Base-by-base conservation (phyloP, 108 stramenopile species). In the Hondaea fermentalgiana region DNA sequence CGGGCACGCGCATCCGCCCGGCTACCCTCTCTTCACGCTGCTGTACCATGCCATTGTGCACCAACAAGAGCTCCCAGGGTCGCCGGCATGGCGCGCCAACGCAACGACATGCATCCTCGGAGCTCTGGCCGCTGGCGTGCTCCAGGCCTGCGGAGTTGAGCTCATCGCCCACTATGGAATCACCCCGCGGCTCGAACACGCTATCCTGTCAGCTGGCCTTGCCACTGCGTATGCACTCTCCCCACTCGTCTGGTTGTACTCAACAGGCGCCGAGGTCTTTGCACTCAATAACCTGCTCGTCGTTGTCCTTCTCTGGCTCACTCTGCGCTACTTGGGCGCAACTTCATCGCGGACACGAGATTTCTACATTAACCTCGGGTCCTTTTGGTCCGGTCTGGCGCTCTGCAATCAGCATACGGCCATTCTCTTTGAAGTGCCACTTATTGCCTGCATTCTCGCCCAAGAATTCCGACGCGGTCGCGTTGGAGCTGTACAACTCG, bases 391-490 rank as follows among this genome's bases (percentile, higher is more conserved):
- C 44, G 96, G 96, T 4, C 87, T 96, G 5, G 92, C 95, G n/a
- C 72, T 96, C 28, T 94, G 93, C 69, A 96, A 96, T 90, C 96
- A 96, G 90, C 96, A 96, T 90, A 96, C 96, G 6, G 88, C 92
- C 0, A 92, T 96, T 44, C 88, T 96, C 42, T 92, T 94, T 55
- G 91, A 90, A 5, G 71, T 91, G 4, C 96, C 96, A 23, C 90
- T 95, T 0, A 88, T 89, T 0, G 64, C 53, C 17, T 95, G 93
- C 72, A 64, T 94, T 21, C 5, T 90, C 44, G 16, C 28, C 90
- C 29, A 49, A 87, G n/a, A 47, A 3, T 5, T 60, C 10, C 35
- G 44, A n/a, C 17, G 17, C 44, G n/a, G 16, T 21, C 10, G 44
- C 45, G 42, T 12, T 45, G 51, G 17, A 57, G 42, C 59, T 72